Evolutionary conservation across 2,329 filamentous ascomycete genomes (phyloP).

Genomic region (Sporothrix brunneoviolacea): DNA sequence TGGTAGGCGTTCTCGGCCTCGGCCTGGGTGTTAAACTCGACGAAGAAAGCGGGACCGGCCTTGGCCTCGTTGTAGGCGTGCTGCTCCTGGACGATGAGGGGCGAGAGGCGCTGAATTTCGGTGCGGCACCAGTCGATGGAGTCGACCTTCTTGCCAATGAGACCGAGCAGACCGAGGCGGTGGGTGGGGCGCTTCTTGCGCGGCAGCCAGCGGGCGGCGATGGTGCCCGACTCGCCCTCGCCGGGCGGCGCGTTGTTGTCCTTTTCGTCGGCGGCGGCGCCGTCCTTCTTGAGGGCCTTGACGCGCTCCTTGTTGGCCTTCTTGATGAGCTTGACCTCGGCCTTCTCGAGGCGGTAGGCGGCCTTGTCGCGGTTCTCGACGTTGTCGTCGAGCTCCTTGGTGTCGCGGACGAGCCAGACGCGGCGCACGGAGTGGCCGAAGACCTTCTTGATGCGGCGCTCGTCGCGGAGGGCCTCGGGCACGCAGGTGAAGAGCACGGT

Average conservation of each 20-base stretch:
- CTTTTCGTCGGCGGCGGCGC: conserved; percentile 26
- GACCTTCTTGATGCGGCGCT: conserved; percentile 68
- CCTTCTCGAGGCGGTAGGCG: conserved; percentile 75
- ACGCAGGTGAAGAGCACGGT: conserved; percentile 89
- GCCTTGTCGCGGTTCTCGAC: conserved; percentile 76
- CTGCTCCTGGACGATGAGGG: conserved; percentile 61
- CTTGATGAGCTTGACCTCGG: conserved; percentile 80
- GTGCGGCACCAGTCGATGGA: conserved; percentile 84
- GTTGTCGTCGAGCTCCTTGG: conserved; percentile 68
- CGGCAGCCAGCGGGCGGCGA: conserved; percentile 69
- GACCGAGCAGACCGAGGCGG: conserved; percentile 57
- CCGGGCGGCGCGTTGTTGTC: conserved; percentile 34
- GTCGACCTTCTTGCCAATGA: conserved; percentile 83
- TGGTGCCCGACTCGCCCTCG: conserved; percentile 60
- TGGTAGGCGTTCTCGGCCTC: conserved; percentile 85
- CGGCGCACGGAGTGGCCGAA: conserved; percentile 77
- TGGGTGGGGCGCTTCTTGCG: conserved; percentile 71
- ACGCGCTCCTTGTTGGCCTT: conserved; percentile 65
- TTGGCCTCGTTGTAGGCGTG: conserved; percentile 61
- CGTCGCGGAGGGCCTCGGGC: conserved; percentile 68
- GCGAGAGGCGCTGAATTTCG: conserved; percentile 69
- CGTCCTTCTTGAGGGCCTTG: conserved; percentile 62
- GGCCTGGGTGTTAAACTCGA: conserved; percentile 78
- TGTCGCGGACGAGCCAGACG: conserved; percentile 77
- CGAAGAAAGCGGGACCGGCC: conserved; percentile 72